Base-by-base conservation (phyloP, 2,329 filamentous ascomycete species). In the Acrodontium crateriforme region DNA sequence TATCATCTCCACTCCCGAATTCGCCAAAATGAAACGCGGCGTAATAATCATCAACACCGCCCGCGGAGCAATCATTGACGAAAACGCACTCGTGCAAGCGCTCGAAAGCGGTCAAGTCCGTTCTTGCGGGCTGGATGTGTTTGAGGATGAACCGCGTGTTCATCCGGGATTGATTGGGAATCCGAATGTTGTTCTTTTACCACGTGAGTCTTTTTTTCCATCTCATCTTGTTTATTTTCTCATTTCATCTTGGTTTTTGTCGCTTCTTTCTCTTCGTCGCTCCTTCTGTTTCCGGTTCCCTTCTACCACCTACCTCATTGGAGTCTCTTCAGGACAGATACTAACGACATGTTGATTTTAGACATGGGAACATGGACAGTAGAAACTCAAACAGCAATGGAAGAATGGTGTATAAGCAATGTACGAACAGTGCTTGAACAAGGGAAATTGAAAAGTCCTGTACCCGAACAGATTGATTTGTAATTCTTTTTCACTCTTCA, bases 331-430 rank as follows among this genome's bases (percentile, higher is more conserved):
- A n/a, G n/a, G n/a, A n/a, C n/a, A n/a, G n/a, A n/a, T n/a, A n/a
- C n/a, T n/a, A n/a, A 22, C 20, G 20, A n/a, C 20, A 62, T 87
- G 43, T 62, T 92, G 16, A 58, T 91, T 18, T 83, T 83, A 28
- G 83, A 91, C 53, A 80, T 91, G 78, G 82, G 82, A 0, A 91
- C 83, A 0, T 83, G 70, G 65, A 87, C 79, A 1, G 59, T 73
- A 16, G 81, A 78, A 62, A 71, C 67, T 2, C 56, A 67, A 47
- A 60, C 53, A 2, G 56, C 54, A 7, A 71, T 87, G 79, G 81
- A 87, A 55, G 65, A 73, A 46, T 82, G 74, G 74, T 67, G 71
- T 20, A 74, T 87, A 40, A 65, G 63, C 16, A 87, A 89, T 46
- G 65, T 84, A 17, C 61, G 65, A 13, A 55, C 62, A 39, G 79